Evolutionary conservation across 768 basidiomycete species (phyloP).

Genomic region (Boletellus emodensis): DNA sequence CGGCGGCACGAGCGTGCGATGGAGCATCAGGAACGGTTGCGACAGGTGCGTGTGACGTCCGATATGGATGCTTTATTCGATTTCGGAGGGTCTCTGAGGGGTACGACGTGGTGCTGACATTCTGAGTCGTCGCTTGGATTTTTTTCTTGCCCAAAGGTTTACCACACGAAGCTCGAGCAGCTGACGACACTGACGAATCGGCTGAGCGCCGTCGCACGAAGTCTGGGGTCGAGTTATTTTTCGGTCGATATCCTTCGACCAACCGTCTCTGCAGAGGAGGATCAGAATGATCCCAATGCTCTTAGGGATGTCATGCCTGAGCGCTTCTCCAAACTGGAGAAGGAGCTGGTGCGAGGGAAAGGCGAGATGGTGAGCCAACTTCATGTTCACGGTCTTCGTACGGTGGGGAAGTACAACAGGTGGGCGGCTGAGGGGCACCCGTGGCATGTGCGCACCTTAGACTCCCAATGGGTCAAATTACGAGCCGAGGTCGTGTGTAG

Average conservation of each 20-base stretch:
- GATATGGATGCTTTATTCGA: not conserved
- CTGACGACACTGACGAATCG: constrained; percentile 67
- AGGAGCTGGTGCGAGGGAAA: constrained; percentile 80
- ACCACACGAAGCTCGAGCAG: constrained; percentile 76
- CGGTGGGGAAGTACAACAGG: not conserved
- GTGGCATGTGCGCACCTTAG: too few species aligned
- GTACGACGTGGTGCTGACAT: not conserved
- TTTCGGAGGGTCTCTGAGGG: not conserved
- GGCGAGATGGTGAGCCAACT: constrained; percentile 70
- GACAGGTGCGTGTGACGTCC: constrained; percentile 52
- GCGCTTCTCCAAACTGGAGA: constrained; percentile 74
- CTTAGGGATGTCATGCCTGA: constrained; percentile 76
- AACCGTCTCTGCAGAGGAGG: constrained; percentile 40
- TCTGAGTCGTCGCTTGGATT: not conserved
- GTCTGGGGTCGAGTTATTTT: constrained; percentile 59
- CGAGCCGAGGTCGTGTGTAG: too few species aligned
- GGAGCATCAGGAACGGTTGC: constrained; percentile 71
- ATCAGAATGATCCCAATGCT: constrained; percentile 33
- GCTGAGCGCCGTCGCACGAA: constrained; percentile 53
- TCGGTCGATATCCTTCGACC: constrained; percentile 51
- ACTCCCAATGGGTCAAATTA: too few species aligned
- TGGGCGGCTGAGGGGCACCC: not conserved
- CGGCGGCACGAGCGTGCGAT: constrained; percentile 63
- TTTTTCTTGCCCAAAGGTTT: constrained; percentile 39
- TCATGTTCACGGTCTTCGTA: not conserved